Evolutionary conservation across 495 filamentous ascomycete species (phyloP).

Genomic region (Extremus antarcticus): DNA sequence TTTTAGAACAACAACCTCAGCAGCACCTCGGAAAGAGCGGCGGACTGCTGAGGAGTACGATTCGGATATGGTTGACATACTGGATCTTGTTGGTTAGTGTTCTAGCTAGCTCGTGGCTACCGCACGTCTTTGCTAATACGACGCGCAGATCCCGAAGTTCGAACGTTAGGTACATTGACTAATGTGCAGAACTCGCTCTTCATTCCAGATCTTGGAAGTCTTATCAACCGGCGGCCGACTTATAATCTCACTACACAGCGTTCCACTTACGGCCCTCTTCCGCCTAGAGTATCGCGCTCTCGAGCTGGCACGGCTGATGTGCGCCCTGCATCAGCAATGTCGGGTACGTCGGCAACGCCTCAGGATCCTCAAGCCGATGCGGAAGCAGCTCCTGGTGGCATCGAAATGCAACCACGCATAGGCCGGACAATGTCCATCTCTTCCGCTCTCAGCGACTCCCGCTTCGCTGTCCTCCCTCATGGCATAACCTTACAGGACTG

Average conservation of each 20-base stretch:
- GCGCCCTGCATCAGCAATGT: neutral
- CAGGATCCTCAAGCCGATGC: constrained; percentile 12
- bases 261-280: neutral
- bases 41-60: constrained; percentile 17
- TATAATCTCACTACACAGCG: constrained; percentile 42
- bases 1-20: neutral
- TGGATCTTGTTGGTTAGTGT: constrained; percentile 21
- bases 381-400: neutral
- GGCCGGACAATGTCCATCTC: constrained; percentile 10
- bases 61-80: constrained; percentile 18
- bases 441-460: constrained; percentile 14
- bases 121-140: constrained; percentile 14
- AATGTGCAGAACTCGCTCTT: constrained; percentile 26
- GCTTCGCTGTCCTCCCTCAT: constrained; percentile 52
- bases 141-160: constrained; percentile 19
- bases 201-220: constrained; percentile 22
- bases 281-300: neutral
- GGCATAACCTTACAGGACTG: constrained; percentile 56
- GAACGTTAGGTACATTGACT: constrained; percentile 20
- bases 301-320: neutral
- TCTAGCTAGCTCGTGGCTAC: neutral
- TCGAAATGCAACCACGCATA: constrained; percentile 10
- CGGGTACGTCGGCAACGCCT: neutral
- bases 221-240: constrained; percentile 58
- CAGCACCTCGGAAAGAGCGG: neutral